Evolutionary conservation across 768 basidiomycete genomes (phyloP), one percentile per base, ranked within the genome.

Genomic region (Leccinum fibrillosum): DNA sequence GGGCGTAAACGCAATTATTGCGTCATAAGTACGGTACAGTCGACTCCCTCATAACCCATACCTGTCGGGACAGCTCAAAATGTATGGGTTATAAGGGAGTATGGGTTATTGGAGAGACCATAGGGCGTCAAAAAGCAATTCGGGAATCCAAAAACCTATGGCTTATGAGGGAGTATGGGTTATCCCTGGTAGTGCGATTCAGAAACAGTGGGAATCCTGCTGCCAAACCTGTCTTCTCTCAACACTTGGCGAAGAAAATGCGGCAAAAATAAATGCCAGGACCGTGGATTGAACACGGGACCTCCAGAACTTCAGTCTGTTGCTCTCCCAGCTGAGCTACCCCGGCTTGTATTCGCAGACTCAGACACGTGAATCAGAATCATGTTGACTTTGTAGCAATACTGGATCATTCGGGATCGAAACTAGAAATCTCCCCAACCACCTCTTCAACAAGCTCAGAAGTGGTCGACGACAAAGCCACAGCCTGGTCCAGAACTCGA

Each of bases 281-380:
- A 80, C 78, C 76, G 77, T 77, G 80, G 78, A 77, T 80, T 75
- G 79, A 81, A 80, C 78, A 78, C 75, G 76, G 77, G 78, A 81
- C 80, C 79, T 81, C 74, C 74, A 80, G 76, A 80, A 73, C 82
- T 85, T 85, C 83, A 85, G 83, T 84, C 83, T 84, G 79, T 80
- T 83, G 83, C 83, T 84, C 83, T 85, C 83, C 83, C 83, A 84
- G 78, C 82, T 85, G 83, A 85, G 83, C 83, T 85, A 85, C 75
- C 80, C 78, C 80, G 82, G 81, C 82, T 53, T 55, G 5, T 7
- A 11, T 6, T 12, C 5, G 0, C 2, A 2, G 11, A 52, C 28
- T 32, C 5, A 7, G 49, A 35, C 23, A 5, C 25, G 8, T 5
- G 3, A 23, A 54, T 35, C 48, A 45, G 15, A 28, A 26, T 26